phyloP scores from a whole-genome alignment of 2,329 filamentous ascomycete species.

The Neonectria faginata region DNA sequence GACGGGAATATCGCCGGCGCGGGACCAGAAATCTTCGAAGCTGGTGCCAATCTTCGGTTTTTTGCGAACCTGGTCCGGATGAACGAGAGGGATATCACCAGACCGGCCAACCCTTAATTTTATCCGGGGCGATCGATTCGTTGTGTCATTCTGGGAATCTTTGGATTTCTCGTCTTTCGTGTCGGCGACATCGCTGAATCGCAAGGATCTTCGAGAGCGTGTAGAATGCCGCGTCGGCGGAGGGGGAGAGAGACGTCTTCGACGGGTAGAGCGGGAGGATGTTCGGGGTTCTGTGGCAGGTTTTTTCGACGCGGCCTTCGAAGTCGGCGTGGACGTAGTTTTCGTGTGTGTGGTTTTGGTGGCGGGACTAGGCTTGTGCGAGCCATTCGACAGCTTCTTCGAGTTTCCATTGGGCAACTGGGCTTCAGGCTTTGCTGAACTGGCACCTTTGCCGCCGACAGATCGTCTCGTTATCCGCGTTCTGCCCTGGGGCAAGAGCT shows the following conservation, averaged over 20 bases:
- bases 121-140: constrained; percentile 58
- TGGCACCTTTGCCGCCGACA: constrained; percentile 50
- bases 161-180: constrained; percentile 29
- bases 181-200: constrained; percentile 49
- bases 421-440: constrained; percentile 46
- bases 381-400: constrained; percentile 42
- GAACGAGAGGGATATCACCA: constrained; percentile 65
- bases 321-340: constrained; percentile 41
- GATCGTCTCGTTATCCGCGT: constrained; percentile 65
- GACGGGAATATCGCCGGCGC: constrained; percentile 63
- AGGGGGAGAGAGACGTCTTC: constrained; percentile 55
- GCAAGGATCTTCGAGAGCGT: constrained; percentile 58
- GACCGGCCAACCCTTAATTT: constrained; percentile 58
- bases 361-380: constrained; percentile 44
- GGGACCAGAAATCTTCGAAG: constrained; percentile 69
- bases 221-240: constrained; percentile 55
- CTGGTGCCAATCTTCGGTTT: constrained; percentile 64
- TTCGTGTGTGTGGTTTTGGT: constrained; percentile 42
- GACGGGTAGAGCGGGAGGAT: constrained; percentile 51
- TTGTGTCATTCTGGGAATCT: constrained; percentile 37
- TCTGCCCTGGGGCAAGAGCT: constrained; percentile 61
- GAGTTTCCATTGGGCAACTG: constrained; percentile 43
- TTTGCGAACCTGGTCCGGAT: constrained; percentile 68
- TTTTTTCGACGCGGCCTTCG: constrained; percentile 49
- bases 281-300: constrained; percentile 45